These are phyloP conservation scores for Catunica adiposa DNA, from an alignment of 2,329 filamentous ascomycete genomes.

Conservation along the genomic window DNA sequence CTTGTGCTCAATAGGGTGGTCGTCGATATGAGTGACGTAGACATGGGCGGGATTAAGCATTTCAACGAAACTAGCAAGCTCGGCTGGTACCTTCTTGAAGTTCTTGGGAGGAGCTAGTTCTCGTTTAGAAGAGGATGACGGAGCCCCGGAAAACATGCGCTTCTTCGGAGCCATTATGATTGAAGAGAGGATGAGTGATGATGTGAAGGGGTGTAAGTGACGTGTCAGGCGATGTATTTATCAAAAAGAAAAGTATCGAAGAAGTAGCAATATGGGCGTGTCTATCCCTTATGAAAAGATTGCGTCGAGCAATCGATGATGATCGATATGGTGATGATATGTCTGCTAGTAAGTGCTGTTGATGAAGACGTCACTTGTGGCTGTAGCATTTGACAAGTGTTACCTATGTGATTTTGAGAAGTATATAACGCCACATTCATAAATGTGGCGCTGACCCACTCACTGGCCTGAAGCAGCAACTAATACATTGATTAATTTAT, in stretches of 20 bases:
- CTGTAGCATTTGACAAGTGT: constrained; percentile 9
- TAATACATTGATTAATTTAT: too few relatives aligned
- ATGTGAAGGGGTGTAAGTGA: background rate
- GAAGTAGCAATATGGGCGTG: too few relatives aligned
- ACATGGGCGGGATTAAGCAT: constrained; percentile 51
- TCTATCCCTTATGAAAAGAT: too few relatives aligned
- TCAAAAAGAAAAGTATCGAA: background rate
- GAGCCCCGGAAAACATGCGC: constrained; percentile 10
- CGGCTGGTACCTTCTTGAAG: constrained; percentile 48
- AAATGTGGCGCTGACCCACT: background rate
- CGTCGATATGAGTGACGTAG: constrained; percentile 75
- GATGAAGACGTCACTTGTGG: background rate
- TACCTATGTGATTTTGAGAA: background rate
- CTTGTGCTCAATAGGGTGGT: constrained; percentile 53
- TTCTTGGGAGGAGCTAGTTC: constrained; percentile 37
- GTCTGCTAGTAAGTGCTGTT: background rate
- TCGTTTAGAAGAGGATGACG: constrained; percentile 13
- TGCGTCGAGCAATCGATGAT: too few relatives aligned
- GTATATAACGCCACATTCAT: background rate
- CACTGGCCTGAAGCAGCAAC: constrained; percentile 5
- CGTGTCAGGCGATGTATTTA: background rate
- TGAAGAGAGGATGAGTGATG: background rate
- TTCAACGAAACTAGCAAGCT: constrained; percentile 48
- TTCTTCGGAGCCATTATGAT: constrained; percentile 11
- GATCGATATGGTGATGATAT: background rate